Conservation (phyloP, 371 early-diverging fungal genomes). For the Quaeritorhiza haematococci region DNA sequence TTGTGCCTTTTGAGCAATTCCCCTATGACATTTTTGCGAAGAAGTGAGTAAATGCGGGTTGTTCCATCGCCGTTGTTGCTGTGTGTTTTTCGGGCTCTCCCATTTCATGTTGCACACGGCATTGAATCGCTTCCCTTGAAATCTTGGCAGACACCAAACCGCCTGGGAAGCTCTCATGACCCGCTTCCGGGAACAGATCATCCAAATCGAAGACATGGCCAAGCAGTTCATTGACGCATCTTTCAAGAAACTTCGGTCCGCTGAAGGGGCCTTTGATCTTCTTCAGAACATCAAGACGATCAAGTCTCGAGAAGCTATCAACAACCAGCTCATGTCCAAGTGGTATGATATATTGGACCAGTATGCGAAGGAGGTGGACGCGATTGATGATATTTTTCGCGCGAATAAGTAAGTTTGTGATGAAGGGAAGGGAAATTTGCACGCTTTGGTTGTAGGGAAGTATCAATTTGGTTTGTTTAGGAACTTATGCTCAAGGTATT, state of each 20-base stretch:
- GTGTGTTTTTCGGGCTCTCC: background rate
- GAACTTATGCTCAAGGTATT: background rate
- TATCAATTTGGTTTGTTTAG: background rate
- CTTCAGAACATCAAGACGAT: slow-evolving; percentile 57
- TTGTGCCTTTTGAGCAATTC: slow-evolving; percentile 48
- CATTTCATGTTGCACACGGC: background rate
- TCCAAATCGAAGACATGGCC: slow-evolving; percentile 61
- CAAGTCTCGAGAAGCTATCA: slow-evolving; percentile 49
- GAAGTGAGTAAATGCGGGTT: slow-evolving; percentile 23
- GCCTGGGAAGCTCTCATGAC: slow-evolving; percentile 51
- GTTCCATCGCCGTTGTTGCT: background rate
- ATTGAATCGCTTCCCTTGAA: background rate
- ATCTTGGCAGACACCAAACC: slow-evolving; percentile 29
- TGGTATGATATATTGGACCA: slow-evolving; percentile 59
- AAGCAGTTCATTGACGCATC: slow-evolving; percentile 58
- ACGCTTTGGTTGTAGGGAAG: too few relatives aligned
- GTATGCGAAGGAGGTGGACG: slow-evolving; percentile 53
- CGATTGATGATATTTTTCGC: slow-evolving; percentile 51
- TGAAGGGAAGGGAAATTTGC: too few relatives aligned
- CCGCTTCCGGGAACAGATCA: slow-evolving; percentile 55
- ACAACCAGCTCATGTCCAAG: slow-evolving; percentile 56
- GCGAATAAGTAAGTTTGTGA: slow-evolving; percentile 35
- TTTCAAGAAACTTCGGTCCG: slow-evolving; percentile 56
- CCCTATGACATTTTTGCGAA: slow-evolving; percentile 53
- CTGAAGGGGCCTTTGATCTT: slow-evolving; percentile 59